Evolutionary conservation across 2,329 filamentous ascomycete genomes (phyloP).

Genomic region (Apiospora hydei): DNA sequence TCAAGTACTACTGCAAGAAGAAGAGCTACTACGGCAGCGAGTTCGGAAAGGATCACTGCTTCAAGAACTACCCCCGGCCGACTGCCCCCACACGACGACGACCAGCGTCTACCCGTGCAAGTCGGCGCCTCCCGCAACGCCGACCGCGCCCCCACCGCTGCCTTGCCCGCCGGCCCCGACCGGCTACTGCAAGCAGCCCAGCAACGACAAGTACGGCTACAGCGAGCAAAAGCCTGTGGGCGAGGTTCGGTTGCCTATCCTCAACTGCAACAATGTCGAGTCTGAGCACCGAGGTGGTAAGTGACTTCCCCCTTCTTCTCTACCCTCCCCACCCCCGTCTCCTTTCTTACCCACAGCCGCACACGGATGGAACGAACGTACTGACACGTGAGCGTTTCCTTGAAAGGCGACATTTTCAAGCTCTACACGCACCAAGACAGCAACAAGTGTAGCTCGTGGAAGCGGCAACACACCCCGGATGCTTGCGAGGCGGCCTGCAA

Average conservation of each 20-base stretch:
- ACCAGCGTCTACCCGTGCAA: not conserved
- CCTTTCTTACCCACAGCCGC: not conserved
- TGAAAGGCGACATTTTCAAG: not conserved
- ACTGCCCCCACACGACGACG: not conserved
- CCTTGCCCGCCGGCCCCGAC: constrained; percentile 1
- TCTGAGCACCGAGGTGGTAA: constrained; percentile 2
- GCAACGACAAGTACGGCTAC: constrained; percentile 11
- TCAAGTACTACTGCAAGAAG: constrained; percentile 23
- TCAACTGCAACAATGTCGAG: constrained; percentile 18
- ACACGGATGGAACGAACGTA: not conserved
- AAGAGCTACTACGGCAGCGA: not conserved
- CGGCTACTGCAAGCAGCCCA: constrained; percentile 17
- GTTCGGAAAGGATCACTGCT: constrained; percentile 8
- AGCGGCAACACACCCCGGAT: not conserved
- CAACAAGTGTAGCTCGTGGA: constrained; percentile 9
- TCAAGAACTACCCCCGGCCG: not conserved
- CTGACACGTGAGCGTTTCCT: not conserved
- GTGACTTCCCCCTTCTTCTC: not conserved
- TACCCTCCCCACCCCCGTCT: too few relatives aligned
- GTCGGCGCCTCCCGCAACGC: not conserved
- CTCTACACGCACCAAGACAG: constrained; percentile 18
- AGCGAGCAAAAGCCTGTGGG: not conserved
- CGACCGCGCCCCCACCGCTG: not conserved
- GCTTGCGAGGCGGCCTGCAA: constrained; percentile 16
- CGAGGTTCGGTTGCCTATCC: not conserved